Evolutionary conservation across 2,329 filamentous ascomycete species (phyloP).

Genomic region (Talaromyces sp.): DNA sequence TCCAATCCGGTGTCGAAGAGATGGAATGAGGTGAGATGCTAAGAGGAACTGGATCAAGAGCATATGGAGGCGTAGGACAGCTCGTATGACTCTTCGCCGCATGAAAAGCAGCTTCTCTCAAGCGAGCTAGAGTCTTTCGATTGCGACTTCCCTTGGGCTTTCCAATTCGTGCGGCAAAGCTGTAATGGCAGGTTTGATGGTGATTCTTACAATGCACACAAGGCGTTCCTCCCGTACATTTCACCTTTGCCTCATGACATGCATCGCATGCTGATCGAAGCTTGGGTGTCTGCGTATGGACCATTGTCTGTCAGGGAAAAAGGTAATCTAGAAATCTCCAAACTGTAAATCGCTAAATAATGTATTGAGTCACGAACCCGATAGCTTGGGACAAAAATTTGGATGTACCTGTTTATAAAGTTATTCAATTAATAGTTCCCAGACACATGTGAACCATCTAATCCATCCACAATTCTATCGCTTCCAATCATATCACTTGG

Average conservation of each 20-base stretch:
- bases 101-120: constrained; percentile 13
- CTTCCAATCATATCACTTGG: constrained; percentile 1
- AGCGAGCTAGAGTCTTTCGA: constrained; percentile 17
- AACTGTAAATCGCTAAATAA: not conserved
- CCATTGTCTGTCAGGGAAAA: not conserved
- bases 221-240: constrained; percentile 15
- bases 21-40: constrained; percentile 1
- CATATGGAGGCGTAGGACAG: not conserved
- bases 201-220: constrained; percentile 18
- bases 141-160: constrained; percentile 19
- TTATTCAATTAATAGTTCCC: no score
- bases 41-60: not conserved
- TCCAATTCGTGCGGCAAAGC: constrained; percentile 17
- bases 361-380: not conserved
- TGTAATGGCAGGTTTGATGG: constrained; percentile 17
- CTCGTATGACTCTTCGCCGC: constrained; percentile 5
- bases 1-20: constrained; percentile 6
- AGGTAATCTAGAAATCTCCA: not conserved
- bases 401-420: constrained; percentile 1
- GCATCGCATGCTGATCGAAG: constrained; percentile 19
- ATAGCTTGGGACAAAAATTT: not conserved
- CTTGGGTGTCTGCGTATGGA: constrained; percentile 17
- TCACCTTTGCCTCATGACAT: constrained; percentile 20
- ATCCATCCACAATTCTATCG: not conserved
- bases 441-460: not conserved